Base-by-base conservation (phyloP, 352 stramenopile species). In the Globisporangium echinulatum region DNA sequence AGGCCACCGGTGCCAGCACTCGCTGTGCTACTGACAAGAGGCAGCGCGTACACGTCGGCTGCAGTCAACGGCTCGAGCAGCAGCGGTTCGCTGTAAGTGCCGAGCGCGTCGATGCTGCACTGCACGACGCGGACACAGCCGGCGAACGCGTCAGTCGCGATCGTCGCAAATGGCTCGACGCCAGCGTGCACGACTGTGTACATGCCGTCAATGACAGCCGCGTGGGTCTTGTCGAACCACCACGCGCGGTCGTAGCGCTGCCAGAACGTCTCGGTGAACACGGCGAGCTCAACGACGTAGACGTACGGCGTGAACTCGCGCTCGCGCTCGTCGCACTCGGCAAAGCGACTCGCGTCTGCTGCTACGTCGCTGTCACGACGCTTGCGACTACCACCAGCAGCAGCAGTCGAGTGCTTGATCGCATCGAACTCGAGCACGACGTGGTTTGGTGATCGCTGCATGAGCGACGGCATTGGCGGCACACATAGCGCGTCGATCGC, bases 191-290 rank as follows among this genome's bases (percentile, higher is more conserved):
- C 73, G 8, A 85, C 61, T 25, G 71, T 71, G 59, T 84, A 92
- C 72, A 90, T 87, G 13, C 80, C 70, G 10, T 82, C 49, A 10
- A 90, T 72, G 17, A 90, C 68, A 5, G 59, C 69, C 0, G 82
- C 75, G 53, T 88, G 83, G 8, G 75, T 86, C 77, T 87, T 87
- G 53, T 90, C 74, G 56, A 92, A 92, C 80, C 82, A 92, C 80
- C 82, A 90, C 15, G 79, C 87, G 46, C 70, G 74, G 49, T 90
- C 82, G 61, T 92, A 92, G 14, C 82, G 73, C 9, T 71, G 54
- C 82, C 82, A 92, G 58, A 90, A 92, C 4, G 80, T 84, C 59
- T 78, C 62, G 4, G 75, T 75, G 59, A 90, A 92, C 0, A 58
- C 63, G 5, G 80, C 82, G 33, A 90, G 56, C 58, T 92, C 80